Percentiles rank a stretch among this genome's conserved stretches.
phyloP scores from a whole-genome alignment of 2,329 filamentous ascomycete species.

The Diaporthe sp. region DNA sequence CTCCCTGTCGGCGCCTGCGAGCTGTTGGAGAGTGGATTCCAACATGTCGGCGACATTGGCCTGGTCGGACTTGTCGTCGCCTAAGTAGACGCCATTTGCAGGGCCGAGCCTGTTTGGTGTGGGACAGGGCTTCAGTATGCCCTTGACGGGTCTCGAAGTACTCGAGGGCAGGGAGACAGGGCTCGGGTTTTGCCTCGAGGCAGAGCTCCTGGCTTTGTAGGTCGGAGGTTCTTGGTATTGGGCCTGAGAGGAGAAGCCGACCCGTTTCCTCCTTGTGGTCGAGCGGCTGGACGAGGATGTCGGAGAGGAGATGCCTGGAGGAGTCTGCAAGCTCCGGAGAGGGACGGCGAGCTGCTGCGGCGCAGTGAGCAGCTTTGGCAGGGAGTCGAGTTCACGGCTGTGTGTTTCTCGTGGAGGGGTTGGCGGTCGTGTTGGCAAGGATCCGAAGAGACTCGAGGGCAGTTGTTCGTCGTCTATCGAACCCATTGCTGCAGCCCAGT shows the following conservation, averaged over 20 bases:
- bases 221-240: constrained; percentile 66
- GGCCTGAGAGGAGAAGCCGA: constrained; percentile 67
- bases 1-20: constrained; percentile 78
- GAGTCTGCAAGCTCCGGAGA: constrained; percentile 59
- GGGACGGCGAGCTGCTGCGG: constrained; percentile 49
- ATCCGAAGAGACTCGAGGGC: constrained; percentile 58
- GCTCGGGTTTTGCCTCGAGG: constrained; percentile 52
- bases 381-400: constrained; percentile 49
- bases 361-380: constrained; percentile 47
- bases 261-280: constrained; percentile 62
- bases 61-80: constrained; percentile 45
- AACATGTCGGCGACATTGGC: constrained; percentile 81
- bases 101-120: constrained; percentile 58
- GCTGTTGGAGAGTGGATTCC: constrained; percentile 83
- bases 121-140: constrained; percentile 81
- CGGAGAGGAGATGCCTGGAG: constrained; percentile 58
- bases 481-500: constrained; percentile 33
- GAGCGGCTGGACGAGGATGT: constrained; percentile 53
- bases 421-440: constrained; percentile 69
- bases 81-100: constrained; percentile 55
- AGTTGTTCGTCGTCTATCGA: constrained; percentile 31
- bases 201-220: constrained; percentile 50
- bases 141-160: constrained; percentile 62
- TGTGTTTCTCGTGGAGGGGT: constrained; percentile 71
- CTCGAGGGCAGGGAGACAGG: constrained; percentile 51